Evolutionary conservation across 805 yeast genomes (phyloP).

Genomic region (Crinitomyces ghanaensis): DNA sequence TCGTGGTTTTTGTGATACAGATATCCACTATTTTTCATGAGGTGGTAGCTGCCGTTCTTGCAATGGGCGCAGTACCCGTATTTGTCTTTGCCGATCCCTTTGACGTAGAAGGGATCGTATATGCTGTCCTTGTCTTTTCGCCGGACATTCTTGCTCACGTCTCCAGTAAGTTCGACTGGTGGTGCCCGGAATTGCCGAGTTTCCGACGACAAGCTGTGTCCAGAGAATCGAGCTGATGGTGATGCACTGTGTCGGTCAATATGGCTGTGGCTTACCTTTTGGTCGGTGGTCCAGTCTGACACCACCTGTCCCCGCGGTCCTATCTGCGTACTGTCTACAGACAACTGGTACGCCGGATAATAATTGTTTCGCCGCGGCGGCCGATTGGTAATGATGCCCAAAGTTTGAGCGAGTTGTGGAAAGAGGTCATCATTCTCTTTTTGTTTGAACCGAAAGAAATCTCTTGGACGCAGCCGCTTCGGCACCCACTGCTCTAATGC

Average conservation of each 20-base stretch:
- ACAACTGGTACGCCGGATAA: constrained; percentile 15
- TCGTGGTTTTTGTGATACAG: constrained; percentile 19
- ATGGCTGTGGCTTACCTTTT: too few species aligned
- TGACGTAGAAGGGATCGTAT: constrained; percentile 15
- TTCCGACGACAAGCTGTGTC: constrained; percentile 2
- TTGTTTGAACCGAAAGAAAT: constrained; percentile 15
- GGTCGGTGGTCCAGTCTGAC: constrained; percentile 11
- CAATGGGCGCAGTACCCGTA: constrained; percentile 19
- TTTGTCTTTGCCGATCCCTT: constrained; percentile 11
- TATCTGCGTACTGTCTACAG: constrained; percentile 11
- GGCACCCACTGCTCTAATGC: constrained; percentile 13
- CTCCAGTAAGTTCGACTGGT: too few species aligned
- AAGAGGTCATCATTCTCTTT: constrained; percentile 9
- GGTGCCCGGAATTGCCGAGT: neutral
- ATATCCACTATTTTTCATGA: constrained; percentile 17
- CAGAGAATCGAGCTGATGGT: neutral
- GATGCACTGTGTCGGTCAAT: too few species aligned
- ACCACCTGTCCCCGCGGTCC: constrained; percentile 13
- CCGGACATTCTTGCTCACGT: constrained; percentile 4
- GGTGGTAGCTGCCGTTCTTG: constrained; percentile 10
- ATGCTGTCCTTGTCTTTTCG: constrained; percentile 9
- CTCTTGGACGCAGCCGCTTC: constrained; percentile 8
- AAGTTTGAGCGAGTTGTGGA: too few species aligned
- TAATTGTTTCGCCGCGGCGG: constrained; percentile 18
- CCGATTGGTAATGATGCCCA: constrained; percentile 12